Evolutionary conservation across 2,329 filamentous ascomycete species (phyloP), one percentile per base, ranked within the genome.

Genomic region (Aureobasidium melanogenum): DNA sequence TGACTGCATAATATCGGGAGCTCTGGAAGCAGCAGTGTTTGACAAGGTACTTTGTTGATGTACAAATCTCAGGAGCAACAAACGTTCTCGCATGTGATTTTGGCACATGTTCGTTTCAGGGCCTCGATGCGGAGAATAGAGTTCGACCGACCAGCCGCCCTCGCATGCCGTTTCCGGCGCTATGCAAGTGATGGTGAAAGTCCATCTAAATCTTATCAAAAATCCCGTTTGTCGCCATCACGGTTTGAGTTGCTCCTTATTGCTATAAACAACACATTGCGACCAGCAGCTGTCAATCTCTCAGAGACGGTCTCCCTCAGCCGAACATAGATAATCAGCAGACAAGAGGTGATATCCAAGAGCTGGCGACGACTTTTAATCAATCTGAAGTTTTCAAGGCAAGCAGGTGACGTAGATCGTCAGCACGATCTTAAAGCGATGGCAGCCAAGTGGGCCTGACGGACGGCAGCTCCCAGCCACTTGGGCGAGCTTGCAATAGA

Each of bases 391-490:
- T 19, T n/a, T 22, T 28, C 39, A 50, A 58, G 43, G 56, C 32
- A 50, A 48, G 32, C 30, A 32, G 22, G 56, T 59, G 56, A 59
- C 56, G 56, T 59, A 44, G 56, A 59, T 48, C 56, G 44, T 59
- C 44, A 59, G 56, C 56, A 59, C 56, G 56, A 59, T 50, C 56
- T 59, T 15, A 34, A 26, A 38, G 30, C n/a, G 19, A 57, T 57
- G 41, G 28, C 32, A 57, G 54, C 44, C 10, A 44, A 57, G 54
- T 57, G 54, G 54, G 54, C 44, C 56, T 39, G 56, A 59, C 56
- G 36, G 56, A 38, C 56, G 56, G 56, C 56, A 59, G 56, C 54
- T 50, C 43, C 55, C 55, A 58, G 44, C 55, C 55, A 58, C 55
- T 58, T 48, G 55, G 43, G 38, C 24, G 56, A 41, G 44, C 43